phyloP scores from a whole-genome alignment of 2,329 filamentous ascomycete species.

The Nigrospora osmanthi region DNA sequence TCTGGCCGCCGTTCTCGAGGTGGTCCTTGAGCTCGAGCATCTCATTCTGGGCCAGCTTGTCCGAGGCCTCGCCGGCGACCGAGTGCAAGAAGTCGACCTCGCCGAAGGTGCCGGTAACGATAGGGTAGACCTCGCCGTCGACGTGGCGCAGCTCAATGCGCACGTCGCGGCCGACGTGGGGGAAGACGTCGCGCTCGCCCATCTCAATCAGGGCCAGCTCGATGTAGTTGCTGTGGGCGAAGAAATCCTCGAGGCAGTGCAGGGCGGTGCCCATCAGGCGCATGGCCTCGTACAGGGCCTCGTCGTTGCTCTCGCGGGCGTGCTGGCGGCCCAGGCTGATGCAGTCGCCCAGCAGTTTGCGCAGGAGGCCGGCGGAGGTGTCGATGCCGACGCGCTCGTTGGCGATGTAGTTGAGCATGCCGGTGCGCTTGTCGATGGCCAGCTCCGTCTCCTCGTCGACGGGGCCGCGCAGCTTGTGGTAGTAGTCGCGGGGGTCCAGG shows the following conservation, averaged over 20 bases:
- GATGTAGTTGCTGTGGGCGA: constrained; percentile 88
- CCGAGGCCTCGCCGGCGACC: constrained; percentile 70
- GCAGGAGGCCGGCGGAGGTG: constrained; percentile 72
- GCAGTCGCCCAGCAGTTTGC: constrained; percentile 62
- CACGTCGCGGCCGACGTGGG: constrained; percentile 75
- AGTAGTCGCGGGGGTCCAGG: constrained; percentile 73
- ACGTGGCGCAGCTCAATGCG: constrained; percentile 61
- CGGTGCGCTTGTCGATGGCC: constrained; percentile 64
- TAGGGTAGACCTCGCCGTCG: constrained; percentile 61
- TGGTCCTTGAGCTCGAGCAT: constrained; percentile 79
- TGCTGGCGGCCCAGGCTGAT: constrained; percentile 78
- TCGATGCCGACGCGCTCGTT: constrained; percentile 72
- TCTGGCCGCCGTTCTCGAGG: constrained; percentile 55
- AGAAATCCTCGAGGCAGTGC: constrained; percentile 88
- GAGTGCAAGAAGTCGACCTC: constrained; percentile 92
- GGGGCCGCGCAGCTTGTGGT: constrained; percentile 71
- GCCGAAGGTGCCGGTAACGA: constrained; percentile 88
- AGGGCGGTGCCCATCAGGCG: constrained; percentile 82
- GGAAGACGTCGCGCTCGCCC: constrained; percentile 74
- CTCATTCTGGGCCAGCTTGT: constrained; percentile 88
- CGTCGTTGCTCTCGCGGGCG: constrained; percentile 54
- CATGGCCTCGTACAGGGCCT: constrained; percentile 81
- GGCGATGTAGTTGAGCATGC: constrained; percentile 91
- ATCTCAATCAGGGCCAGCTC: constrained; percentile 84
- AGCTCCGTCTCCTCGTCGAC: constrained; percentile 74